A percentile compares a stretch with the other conserved stretches of the same genome.
Evolutionary conservation across 345 rosid species (phyloP).

Genomic region (Corchorus capsularis): DNA sequence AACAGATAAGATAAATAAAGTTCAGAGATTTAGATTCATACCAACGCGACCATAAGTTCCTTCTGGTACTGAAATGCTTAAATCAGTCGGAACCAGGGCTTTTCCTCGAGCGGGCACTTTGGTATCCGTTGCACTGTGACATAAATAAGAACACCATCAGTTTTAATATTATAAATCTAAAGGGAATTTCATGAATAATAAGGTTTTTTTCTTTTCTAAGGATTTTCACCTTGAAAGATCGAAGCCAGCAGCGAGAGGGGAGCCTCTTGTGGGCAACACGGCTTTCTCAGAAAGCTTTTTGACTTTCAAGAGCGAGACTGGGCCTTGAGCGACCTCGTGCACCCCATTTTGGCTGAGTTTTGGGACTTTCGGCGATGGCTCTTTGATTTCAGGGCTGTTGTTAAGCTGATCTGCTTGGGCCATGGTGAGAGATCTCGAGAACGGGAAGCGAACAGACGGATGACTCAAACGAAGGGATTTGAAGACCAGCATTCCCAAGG

Average conservation of each 20-base stretch:
- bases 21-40: slow-evolving; percentile 4
- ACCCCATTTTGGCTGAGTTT: slow-evolving; percentile 46
- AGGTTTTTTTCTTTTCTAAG: not conserved
- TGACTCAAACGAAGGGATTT: not conserved
- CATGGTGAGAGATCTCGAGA: slow-evolving; percentile 14
- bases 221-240: slow-evolving; percentile 57
- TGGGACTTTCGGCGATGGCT: slow-evolving; percentile 44
- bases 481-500: not conserved
- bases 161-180: not conserved
- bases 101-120: slow-evolving; percentile 87
- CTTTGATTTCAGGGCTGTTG: slow-evolving; percentile 34
- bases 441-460: no score
- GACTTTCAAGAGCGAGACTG: slow-evolving; percentile 44
- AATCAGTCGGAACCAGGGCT: slow-evolving; percentile 72
- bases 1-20: not conserved
- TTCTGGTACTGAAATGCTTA: slow-evolving; percentile 67
- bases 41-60: slow-evolving; percentile 84
- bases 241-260: slow-evolving; percentile 77
- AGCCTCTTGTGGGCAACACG: slow-evolving; percentile 68
- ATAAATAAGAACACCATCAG: not conserved
- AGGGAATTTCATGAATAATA: not conserved
- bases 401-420: slow-evolving; percentile 22
- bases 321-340: slow-evolving; percentile 13
- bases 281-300: slow-evolving; percentile 79
- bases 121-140: slow-evolving; percentile 50